Base-by-base conservation (phyloP, 1,139 yeast genomes). In the Candida sanyaensis region DNA sequence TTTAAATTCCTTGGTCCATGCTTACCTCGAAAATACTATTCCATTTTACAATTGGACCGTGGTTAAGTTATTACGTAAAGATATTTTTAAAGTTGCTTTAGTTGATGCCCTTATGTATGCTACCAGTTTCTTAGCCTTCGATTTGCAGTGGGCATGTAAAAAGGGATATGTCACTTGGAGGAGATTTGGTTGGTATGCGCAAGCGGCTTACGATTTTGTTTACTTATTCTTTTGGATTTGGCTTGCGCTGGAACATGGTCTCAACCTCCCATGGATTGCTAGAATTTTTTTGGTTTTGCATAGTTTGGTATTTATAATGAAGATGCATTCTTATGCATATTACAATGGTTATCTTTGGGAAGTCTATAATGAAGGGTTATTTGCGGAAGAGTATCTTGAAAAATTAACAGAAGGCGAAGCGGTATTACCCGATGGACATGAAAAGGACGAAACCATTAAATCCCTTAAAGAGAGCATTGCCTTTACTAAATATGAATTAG, bases 291-390 rank as follows among this genome's bases (percentile, higher is more conserved):
- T 92, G 52, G 77, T 88, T 50, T 72, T 92, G 49, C 98, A 92
- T 64, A 81, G 89, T n/a, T 72, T 89, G 46, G 97, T 92, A 4
- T 71, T 91, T 55, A 65, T 92, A 54, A 92, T 92, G 98, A 92
- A 92, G 63, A 86, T 86, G 83, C 97, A 92, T 64, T 89, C 97
- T 1, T 92, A 84, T 62, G 89, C 88, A 1, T 89, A 86, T 59
- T 92, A 84, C 69, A 91, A 91, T 62, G 98, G 97, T 0, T 89
- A 91, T 62, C 70, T 91, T 48, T 89, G 96, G 93, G 70, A 66
- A 26, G 79, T 86, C 30, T 59, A 62, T 29, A 68, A 72, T n/a
- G 96, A 88, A 56, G 69, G 86, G 45, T 57, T 71, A 6, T 75
- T 71, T 49, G 80, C 90, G 7, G 69, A 59, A 57, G 57, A 26